phyloP scores from a whole-genome alignment of 1,284 basidiomycete genomes.

The Fomitiporia mediterranea region DNA sequence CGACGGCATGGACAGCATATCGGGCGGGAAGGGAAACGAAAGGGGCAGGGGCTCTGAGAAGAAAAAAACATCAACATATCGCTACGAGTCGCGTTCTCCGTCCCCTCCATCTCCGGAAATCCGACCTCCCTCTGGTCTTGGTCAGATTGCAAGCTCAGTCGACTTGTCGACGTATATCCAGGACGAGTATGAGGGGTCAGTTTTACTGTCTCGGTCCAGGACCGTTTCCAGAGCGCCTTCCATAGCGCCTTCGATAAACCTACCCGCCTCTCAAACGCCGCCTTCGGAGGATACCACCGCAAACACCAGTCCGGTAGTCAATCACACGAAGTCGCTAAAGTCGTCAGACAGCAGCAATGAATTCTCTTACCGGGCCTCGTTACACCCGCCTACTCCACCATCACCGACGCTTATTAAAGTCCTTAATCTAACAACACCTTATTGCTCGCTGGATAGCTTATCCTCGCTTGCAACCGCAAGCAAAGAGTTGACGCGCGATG shows the following conservation, averaged over 20 bases:
- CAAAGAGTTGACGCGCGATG: not conserved
- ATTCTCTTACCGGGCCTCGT: not conserved
- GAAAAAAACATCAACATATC: slow-evolving; percentile 3
- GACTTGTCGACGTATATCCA: slow-evolving; percentile 18
- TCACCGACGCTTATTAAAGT: slow-evolving; percentile 11
- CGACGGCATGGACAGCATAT: slow-evolving; percentile 9
- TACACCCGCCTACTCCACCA: not conserved
- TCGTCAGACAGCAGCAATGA: slow-evolving; percentile 1
- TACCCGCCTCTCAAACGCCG: no score
- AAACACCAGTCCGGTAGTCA: not conserved
- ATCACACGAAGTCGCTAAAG: not conserved
- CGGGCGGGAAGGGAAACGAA: not conserved
- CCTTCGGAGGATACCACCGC: slow-evolving; percentile 3
- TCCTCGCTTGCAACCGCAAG: slow-evolving; percentile 6
- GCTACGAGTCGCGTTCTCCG: slow-evolving; percentile 20
- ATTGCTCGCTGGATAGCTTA: slow-evolving; percentile 4
- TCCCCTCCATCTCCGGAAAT: slow-evolving; percentile 20
- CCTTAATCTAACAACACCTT: slow-evolving; percentile 4
- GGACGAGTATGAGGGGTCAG: slow-evolving; percentile 16
- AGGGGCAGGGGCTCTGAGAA: not conserved
- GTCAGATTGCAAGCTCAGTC: slow-evolving; percentile 11
- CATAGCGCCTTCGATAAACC: not conserved
- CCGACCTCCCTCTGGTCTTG: slow-evolving; percentile 18
- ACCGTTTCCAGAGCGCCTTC: slow-evolving; percentile 9
- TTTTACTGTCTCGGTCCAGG: slow-evolving; percentile 3